A percentile compares a stretch with the other conserved stretches of the same genome.
Conservation (phyloP, 805 yeast genomes). For the Candida lessepsii region DNA sequence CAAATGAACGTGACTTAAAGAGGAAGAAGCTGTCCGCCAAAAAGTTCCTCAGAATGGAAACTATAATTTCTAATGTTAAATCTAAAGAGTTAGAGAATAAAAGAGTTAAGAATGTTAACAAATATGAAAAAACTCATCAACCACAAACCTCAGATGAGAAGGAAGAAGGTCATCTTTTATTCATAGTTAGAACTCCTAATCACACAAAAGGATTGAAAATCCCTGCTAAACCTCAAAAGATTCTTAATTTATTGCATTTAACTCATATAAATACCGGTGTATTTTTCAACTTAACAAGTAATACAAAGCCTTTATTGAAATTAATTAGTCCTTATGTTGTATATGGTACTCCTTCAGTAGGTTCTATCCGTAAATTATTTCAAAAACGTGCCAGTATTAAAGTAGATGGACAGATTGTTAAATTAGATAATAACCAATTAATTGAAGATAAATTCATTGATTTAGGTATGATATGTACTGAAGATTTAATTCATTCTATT, state of each 20-base stretch:
- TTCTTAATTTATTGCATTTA: conserved; percentile 62
- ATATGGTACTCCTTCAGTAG: conserved; percentile 71
- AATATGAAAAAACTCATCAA: conserved; percentile 44
- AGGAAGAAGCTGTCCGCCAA: conserved; percentile 44
- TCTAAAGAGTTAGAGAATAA: conserved; percentile 67
- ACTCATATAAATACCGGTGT: conserved; percentile 64
- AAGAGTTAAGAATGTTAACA: conserved; percentile 62
- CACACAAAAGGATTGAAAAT: conserved; percentile 58
- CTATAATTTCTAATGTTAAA: conserved; percentile 62
- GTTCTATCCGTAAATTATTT: conserved; percentile 66
- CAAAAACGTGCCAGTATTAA: conserved; percentile 72
- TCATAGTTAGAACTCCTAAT: conserved; percentile 67
- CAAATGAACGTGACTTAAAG: conserved; percentile 48
- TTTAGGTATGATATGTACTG: conserved; percentile 71
- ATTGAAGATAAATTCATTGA: conserved; percentile 69
- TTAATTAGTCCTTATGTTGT: conserved; percentile 72
- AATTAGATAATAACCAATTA: conserved; percentile 69
- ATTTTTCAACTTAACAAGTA: conserved; percentile 60
- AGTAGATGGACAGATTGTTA: conserved; percentile 39
- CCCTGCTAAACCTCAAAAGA: conserved; percentile 61
- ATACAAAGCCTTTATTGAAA: conserved; percentile 62
- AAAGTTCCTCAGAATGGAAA: conserved; percentile 72
- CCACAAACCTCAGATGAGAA: conserved; percentile 16
- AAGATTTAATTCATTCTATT: conserved; percentile 75
- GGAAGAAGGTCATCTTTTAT: conserved; percentile 47